These are phyloP conservation scores for Aspergillus novofumigatus DNA, from an alignment of 2,329 filamentous ascomycete species.

Conservation along the genomic window DNA sequence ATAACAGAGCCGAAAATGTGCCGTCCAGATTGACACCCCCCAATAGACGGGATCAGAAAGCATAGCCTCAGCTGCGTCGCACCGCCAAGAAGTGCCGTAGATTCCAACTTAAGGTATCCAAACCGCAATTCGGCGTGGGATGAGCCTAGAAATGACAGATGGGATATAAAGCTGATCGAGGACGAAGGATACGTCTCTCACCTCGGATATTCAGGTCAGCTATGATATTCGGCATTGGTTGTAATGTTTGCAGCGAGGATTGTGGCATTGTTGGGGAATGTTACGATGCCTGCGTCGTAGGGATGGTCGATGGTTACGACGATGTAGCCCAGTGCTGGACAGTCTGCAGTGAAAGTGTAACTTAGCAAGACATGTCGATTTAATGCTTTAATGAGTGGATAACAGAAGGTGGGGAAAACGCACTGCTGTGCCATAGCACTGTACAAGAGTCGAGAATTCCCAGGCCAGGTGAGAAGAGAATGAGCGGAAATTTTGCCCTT, in stretches of 20 bases:
- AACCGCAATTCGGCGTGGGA: conserved; percentile 1
- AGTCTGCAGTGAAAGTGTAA: neutral
- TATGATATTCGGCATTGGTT: neutral
- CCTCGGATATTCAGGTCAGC: neutral
- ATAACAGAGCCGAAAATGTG: conserved; percentile 17
- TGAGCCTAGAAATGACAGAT: neutral
- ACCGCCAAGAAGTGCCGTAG: conserved; percentile 37
- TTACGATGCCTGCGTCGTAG: conserved; percentile 32
- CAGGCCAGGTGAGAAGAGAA: conserved; percentile 32
- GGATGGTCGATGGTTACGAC: conserved; percentile 36
- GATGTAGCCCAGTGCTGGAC: conserved; percentile 28
- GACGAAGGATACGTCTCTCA: conserved; percentile 1
- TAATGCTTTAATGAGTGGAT: too few relatives aligned
- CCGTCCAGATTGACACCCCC: conserved; percentile 37
- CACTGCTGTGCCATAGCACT: conserved; percentile 23
- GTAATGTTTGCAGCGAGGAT: conserved; percentile 11
- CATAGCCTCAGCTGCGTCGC: conserved; percentile 24
- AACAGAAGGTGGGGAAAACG: too few relatives aligned
- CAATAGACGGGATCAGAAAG: conserved; percentile 19
- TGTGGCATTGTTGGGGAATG: conserved; percentile 26
- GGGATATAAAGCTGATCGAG: conserved; percentile 2
- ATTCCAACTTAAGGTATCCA: conserved; percentile 12
- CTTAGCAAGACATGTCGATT: neutral
- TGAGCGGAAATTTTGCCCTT: conserved; percentile 17
- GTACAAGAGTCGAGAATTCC: conserved; percentile 28